Evolutionary conservation across 2,329 filamentous ascomycete genomes (phyloP), one percentile per base, ranked within the genome.

Genomic region (Aspergillus sp.): DNA sequence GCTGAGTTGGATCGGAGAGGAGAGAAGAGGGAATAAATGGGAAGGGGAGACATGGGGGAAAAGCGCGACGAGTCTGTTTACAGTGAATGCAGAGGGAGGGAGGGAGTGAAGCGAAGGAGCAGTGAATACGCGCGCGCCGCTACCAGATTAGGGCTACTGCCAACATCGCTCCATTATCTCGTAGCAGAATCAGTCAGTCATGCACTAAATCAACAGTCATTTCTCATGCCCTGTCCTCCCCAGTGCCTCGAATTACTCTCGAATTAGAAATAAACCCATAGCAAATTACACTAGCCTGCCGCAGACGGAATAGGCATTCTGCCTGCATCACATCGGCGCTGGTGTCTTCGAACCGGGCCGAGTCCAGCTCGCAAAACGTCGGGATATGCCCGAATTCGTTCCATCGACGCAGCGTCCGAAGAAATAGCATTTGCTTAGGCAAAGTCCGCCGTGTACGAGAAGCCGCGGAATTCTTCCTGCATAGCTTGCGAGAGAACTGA

Each of bases 381-480:
- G 48, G 43, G 48, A 43, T 30, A 45, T 40, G 35, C 29, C 29
- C 31, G 30, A 36, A 43, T 33, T 14, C 34, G 33, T 35, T 33
- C 36, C 34, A 29, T 36, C 30, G 15, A 31, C 15, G 16, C 26
- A 33, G 34, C 11, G 16, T 27, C 14, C n/a, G n/a, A n/a, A n/a
- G n/a, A n/a, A n/a, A n/a, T n/a, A n/a, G n/a, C n/a, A n/a, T n/a
- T 24, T 25, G 30, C 49, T 69, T 61, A 88, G 41, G 82, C 81
- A 64, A 93, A 93, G 61, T 94, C 86, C 39, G 85, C 84, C 32
- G 85, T 91, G 65, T 98, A 98, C 15, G 89, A 96, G 69, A 98
- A 98, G 45, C 91, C 91, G 38, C 91, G 79, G 81, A 98, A 98
- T 61, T 98, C 88, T 68, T 98, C 91, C 67, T 98, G 91, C 88